A percentile compares a stretch with the other conserved stretches of the same genome.
phyloP scores from a whole-genome alignment of 352 stramenopile species.

The Pythium myriotylum region DNA sequence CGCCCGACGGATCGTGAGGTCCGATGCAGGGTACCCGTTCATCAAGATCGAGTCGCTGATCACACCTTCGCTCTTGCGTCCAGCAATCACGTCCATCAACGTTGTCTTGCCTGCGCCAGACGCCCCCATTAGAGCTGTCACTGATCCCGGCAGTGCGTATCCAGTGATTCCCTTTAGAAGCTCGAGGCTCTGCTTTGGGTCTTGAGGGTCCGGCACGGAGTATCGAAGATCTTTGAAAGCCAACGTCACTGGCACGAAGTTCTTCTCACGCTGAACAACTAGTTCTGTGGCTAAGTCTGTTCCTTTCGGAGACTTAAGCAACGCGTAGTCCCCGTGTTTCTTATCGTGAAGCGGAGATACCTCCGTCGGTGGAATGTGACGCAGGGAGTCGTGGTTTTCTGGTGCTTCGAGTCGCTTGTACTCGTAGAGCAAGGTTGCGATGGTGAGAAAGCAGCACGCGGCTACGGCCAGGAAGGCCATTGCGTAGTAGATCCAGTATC shows the following conservation, averaged over 20 bases:
- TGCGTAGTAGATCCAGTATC: conserved; percentile 28
- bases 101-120: conserved; percentile 93
- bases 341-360: not conserved
- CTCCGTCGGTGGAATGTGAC: not conserved
- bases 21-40: conserved; percentile 85
- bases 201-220: conserved; percentile 34
- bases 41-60: conserved; percentile 86
- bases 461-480: conserved; percentile 30
- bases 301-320: not conserved
- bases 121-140: conserved; percentile 75
- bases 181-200: conserved; percentile 39
- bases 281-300: conserved; percentile 1
- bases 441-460: conserved; percentile 27
- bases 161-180: conserved; percentile 64
- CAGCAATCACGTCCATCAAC: conserved; percentile 94
- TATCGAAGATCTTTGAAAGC: conserved; percentile 54
- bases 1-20: conserved; percentile 43
- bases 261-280: conserved; percentile 1
- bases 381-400: conserved; percentile 20
- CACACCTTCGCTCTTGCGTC: conserved; percentile 89
- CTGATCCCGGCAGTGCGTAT: conserved; percentile 45
- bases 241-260: conserved; percentile 39
- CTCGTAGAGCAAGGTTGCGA: conserved; percentile 32
- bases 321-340: conserved; percentile 13
- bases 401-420: conserved; percentile 28